Evolutionary conservation across 495 filamentous ascomycete genomes (phyloP), one percentile per base, ranked within the genome.

Genomic region (Clavariopsis aquatica): DNA sequence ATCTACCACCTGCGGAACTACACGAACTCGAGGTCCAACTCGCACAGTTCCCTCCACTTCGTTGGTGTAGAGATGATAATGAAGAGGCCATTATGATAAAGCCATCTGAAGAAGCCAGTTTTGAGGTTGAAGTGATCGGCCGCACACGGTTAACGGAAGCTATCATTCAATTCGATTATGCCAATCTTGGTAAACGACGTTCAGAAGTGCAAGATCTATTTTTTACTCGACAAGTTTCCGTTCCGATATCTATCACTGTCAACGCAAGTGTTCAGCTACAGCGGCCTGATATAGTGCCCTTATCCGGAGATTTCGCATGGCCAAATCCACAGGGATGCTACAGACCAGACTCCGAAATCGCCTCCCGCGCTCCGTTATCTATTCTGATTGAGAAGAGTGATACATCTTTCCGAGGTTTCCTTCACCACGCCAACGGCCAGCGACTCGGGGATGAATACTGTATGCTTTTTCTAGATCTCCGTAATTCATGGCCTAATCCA

Each of bases 211-310:
- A 80, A n/a, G 85, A 87, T 46, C 80, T 82, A 27, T 94, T 96
- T 69, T 92, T 91, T 71, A 96, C 93, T 17, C 84, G 93, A 52
- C 89, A 93, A 67, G 77, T 96, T 23, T 86, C 87, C 38, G 81
- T 96, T 41, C 91, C 91, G 9, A 76, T 98, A 53, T 91, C 89
- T 0, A 82, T 96, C 22, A 96, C 93, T 3, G 93, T 98, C 38
- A 96, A 96, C 73, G 90, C 92, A 13, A 92, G 90, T 69, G 80
- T 96, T 20, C 89, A 95, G 65, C 78, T 96, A 17, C 82, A 85
- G 45, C 84, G 88, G 23, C 85, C 89, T 67, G 92, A 96, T 73
- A 80, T 95, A 36, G 73, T 95, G 0, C 89, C 92, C 7, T 83
- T 96, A 29, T 77, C 78, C 23, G 72, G 76, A 19, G 82, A 84